Evolutionary conservation across 768 basidiomycete genomes (phyloP).

Genomic region (Collybia sordida): DNA sequence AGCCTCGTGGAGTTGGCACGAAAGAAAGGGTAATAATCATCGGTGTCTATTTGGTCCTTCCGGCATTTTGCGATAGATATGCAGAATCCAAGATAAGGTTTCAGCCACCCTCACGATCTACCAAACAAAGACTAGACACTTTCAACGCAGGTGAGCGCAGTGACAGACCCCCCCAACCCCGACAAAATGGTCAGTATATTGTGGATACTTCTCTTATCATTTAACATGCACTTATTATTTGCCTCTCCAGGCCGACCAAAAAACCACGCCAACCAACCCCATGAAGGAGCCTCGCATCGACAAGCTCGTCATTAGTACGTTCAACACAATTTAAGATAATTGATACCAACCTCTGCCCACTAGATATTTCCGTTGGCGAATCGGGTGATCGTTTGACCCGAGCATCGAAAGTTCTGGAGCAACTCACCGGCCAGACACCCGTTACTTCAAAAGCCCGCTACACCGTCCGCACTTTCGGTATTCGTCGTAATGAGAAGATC

Average conservation of each 20-base stretch:
- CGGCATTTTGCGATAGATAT: conserved; percentile 31
- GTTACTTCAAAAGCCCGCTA: conserved; percentile 99
- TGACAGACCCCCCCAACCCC: conserved; percentile 33
- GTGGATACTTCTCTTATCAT: conserved; percentile 3
- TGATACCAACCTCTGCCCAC: conserved; percentile 3
- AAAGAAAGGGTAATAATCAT: not conserved
- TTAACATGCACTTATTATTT: conserved; percentile 3
- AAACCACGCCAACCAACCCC: conserved; percentile 85
- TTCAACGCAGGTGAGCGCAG: conserved; percentile 33
- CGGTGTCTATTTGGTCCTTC: not conserved
- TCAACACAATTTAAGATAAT: conserved; percentile 3
- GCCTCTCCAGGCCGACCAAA: conserved; percentile 72
- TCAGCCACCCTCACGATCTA: conserved; percentile 33
- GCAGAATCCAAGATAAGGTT: conserved; percentile 38
- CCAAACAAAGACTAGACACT: conserved; percentile 26
- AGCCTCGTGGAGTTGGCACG: not conserved
- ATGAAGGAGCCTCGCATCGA: conserved; percentile 97
- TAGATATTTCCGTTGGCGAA: conserved; percentile 99
- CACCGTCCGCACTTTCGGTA: conserved; percentile 98
- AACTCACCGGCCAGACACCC: conserved; percentile 98
- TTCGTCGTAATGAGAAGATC: conserved; percentile 99
- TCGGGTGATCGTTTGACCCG: conserved; percentile 98
- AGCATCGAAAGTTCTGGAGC: conserved; percentile 98
- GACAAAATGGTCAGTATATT: conserved; percentile 41
- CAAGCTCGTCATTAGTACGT: conserved; percentile 99